Evolutionary conservation across 495 filamentous ascomycete genomes (phyloP), one percentile per base, ranked within the genome.

Genomic region (Tuber magnatum): DNA sequence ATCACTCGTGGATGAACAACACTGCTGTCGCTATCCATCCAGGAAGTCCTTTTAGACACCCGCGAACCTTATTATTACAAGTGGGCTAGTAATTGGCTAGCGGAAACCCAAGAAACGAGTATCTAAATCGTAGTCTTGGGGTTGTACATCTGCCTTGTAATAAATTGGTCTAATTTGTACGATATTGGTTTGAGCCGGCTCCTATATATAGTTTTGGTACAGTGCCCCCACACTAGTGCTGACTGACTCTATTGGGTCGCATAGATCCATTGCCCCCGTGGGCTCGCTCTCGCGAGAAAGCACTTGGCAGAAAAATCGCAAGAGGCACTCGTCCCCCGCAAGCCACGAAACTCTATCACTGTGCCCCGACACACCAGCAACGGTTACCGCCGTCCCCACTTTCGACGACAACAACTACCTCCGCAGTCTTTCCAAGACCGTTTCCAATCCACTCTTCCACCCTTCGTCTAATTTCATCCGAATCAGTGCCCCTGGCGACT

Each of bases 401-500:
- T 56, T 90, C 86, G 83, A 96, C 93, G 16, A 90, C 88, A 22
- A 93, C 89, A 70, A 91, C 88, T 79, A 93, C 89, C 81, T 94
- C 89, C 41, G 88, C 85, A 71, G 89, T 88, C 70, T 88, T 87
- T 8, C 83, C 81, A 69, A 96, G 84, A 77, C 85, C 88, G 10
- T 84, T 83, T 35, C 86, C 81, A 32, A 82, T 41, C 81, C 88
- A 89, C 51, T 84, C 83, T 80, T 85, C 82, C 0, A 91, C 89
- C 51, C 92, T 86, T 73, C 91, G 88, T 56, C 92, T 87, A 56
- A 94, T 91, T 74, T 93, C 92, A 80, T 94, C 93, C 70, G 92
- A 81, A 79, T 94, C 92, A 3, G 89, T 88, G 7, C 88, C 87
- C 35, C 89, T 87, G 3, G 88, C 87, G 1, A 91, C 92, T 69